Evolutionary conservation across 257 asterid genomes (phyloP).

Genomic region (Paulownia fortunei): DNA sequence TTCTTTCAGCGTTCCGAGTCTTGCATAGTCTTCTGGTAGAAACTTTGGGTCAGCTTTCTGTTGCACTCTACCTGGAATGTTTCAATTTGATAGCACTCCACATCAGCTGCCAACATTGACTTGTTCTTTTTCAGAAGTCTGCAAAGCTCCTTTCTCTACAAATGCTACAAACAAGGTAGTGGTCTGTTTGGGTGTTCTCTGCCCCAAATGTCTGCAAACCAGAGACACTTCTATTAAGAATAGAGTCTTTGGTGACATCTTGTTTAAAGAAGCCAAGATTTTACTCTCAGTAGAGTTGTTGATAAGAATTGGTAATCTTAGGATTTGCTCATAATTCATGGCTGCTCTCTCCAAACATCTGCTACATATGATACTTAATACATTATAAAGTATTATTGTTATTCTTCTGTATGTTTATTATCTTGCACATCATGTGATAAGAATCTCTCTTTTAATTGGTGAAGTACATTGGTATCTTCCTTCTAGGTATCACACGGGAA

Average conservation of each 20-base stretch:
- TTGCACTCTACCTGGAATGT: background rate
- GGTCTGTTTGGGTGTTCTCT: background rate
- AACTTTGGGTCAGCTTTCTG: background rate
- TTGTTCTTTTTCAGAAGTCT: conserved; percentile 1
- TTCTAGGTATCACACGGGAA: conserved; percentile 73
- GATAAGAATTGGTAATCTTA: background rate
- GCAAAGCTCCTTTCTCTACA: background rate
- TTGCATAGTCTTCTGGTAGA: background rate
- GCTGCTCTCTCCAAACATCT: background rate
- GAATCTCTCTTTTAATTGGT: conserved; percentile 1
- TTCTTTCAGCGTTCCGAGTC: background rate
- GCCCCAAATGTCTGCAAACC: background rate
- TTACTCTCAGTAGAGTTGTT: background rate
- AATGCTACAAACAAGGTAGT: background rate
- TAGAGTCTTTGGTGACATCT: background rate
- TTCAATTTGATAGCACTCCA: background rate
- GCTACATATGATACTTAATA: background rate
- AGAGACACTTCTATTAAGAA: background rate
- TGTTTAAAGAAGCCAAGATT: background rate
- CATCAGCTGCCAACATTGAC: background rate
- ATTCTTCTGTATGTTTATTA: background rate
- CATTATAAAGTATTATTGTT: background rate
- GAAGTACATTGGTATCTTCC: conserved; percentile 23
- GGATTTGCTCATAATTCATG: background rate
- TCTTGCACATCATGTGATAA: background rate